A percentile compares a stretch with the other conserved stretches of the same genome.
phyloP scores from a whole-genome alignment of 2,329 filamentous ascomycete species.

The Alternaria arborescens region DNA sequence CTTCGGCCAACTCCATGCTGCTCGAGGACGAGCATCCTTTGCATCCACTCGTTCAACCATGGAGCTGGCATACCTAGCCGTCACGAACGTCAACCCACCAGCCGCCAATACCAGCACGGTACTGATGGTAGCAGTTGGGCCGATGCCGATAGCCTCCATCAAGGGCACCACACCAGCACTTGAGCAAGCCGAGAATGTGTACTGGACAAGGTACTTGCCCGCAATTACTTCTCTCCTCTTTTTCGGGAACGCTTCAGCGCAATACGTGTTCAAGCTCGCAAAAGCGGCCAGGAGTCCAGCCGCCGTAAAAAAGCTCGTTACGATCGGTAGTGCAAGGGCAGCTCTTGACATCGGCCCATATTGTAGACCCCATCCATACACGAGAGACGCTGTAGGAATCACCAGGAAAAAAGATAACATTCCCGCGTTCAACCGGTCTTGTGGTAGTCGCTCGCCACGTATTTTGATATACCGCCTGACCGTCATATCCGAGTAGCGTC shows the following conservation, averaged over 20 bases:
- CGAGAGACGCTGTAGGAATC: not conserved
- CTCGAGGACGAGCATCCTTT: not conserved
- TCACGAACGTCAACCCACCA: not conserved
- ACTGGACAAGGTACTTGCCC: not conserved
- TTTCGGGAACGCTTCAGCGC: not conserved
- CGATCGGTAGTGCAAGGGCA: not conserved
- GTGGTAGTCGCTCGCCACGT: not conserved
- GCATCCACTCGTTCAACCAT: not conserved
- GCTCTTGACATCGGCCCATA: not conserved
- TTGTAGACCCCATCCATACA: not conserved
- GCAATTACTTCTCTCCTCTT: not conserved
- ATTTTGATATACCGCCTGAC: not conserved
- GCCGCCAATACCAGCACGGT: not conserved
- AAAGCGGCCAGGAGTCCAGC: not conserved
- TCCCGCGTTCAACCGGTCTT: not conserved
- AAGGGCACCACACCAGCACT: not conserved
- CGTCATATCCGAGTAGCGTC: not conserved
- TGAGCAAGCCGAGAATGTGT: not conserved
- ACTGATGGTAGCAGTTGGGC: not conserved
- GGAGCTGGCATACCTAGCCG: not conserved
- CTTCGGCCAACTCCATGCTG: not conserved
- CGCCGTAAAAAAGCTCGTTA: not conserved
- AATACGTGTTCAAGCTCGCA: not conserved
- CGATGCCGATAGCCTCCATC: not conserved
- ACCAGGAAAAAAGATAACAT: not conserved